A percentile compares a stretch with the other conserved stretches of the same genome.
Evolutionary conservation across 2,329 filamentous ascomycete genomes (phyloP).

Genomic region (Pseudocercospora macadamiae): DNA sequence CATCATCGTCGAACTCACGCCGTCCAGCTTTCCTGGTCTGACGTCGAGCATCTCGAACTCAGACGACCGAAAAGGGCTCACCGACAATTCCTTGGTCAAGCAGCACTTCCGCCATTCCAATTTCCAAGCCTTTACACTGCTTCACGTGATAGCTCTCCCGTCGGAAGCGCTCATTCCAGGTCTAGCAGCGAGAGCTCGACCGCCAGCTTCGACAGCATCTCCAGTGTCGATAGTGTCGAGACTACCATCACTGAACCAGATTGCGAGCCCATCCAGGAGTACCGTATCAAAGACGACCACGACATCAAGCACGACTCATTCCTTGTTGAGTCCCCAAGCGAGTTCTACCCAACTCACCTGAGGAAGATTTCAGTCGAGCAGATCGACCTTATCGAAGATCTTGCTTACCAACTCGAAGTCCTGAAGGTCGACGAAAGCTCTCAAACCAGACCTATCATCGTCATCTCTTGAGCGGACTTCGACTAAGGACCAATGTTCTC

Average conservation of each 20-base stretch:
- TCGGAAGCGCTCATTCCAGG: not conserved
- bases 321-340: not conserved
- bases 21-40: not conserved
- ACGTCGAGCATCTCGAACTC: not conserved
- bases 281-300: not conserved
- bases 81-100: not conserved
- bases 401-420: not conserved
- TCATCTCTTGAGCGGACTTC: not conserved
- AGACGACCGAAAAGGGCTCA: not conserved
- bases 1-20: constrained; percentile 1
- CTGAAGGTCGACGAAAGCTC: not conserved
- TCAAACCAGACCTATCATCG: not conserved
- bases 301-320: not conserved
- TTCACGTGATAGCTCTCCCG: not conserved
- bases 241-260: constrained; percentile 2
- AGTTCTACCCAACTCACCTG: not conserved
- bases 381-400: not conserved
- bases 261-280: not conserved
- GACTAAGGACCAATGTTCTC: constrained; percentile 1
- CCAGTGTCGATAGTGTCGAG: not conserved
- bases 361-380: not conserved
- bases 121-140: not conserved
- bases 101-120: not conserved
- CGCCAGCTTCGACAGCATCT: constrained; percentile 2
- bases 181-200: not conserved